phyloP scores from a whole-genome alignment of 2,329 filamentous ascomycete genomes.

The Venturiaceae sp. region DNA sequence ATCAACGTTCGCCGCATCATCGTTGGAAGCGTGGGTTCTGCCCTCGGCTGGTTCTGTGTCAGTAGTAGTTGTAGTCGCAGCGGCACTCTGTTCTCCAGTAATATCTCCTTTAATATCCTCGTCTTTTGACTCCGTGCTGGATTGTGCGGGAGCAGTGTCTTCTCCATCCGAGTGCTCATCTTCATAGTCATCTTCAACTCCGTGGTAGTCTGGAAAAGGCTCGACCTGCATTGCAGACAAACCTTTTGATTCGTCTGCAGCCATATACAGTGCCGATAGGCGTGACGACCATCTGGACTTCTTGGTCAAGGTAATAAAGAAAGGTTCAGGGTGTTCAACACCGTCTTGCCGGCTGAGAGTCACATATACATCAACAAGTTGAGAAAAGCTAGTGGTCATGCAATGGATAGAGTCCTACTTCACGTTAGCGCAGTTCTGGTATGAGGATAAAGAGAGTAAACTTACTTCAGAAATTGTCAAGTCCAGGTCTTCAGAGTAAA shows the following conservation, averaged over 20 bases:
- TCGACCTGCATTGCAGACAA: slow-evolving; percentile 22
- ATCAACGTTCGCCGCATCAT: background rate
- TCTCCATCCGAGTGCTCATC: background rate
- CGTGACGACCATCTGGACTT: slow-evolving; percentile 45
- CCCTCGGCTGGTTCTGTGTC: background rate
- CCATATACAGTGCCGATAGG: slow-evolving; percentile 40
- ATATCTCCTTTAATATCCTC: background rate
- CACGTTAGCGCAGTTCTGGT: slow-evolving; percentile 14
- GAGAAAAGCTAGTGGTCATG: slow-evolving; percentile 17
- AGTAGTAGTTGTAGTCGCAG: background rate
- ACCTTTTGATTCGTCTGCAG: slow-evolving; percentile 47
- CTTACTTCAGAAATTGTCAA: slow-evolving; percentile 50
- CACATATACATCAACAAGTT: slow-evolving; percentile 51
- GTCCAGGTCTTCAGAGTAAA: slow-evolving; percentile 45
- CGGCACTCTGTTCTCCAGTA: background rate
- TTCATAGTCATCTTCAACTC: background rate
- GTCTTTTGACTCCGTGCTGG: background rate
- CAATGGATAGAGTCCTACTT: slow-evolving; percentile 38
- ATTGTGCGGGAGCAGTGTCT: background rate
- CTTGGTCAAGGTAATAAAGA: slow-evolving; percentile 48
- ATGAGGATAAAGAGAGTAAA: background rate
- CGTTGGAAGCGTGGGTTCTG: background rate
- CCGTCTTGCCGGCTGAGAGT: slow-evolving; percentile 51
- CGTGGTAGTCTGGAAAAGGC: background rate
- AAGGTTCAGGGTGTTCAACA: slow-evolving; percentile 38